These are phyloP conservation scores for Tricholoma hemisulphureum DNA, from an alignment of 768 basidiomycete genomes.

Conservation along the genomic window DNA sequence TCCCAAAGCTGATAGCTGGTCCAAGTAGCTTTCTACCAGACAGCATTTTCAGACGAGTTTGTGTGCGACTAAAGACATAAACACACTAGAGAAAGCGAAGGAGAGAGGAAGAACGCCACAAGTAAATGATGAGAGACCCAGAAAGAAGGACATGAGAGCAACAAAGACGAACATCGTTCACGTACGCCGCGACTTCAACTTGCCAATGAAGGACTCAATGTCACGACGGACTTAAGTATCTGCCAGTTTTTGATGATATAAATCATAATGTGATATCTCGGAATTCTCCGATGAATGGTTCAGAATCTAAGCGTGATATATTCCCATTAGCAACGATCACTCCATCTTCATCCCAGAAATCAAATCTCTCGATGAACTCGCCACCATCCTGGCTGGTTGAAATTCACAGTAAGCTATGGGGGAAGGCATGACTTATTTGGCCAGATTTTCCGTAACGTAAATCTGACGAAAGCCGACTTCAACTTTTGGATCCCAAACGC, in stretches of 20 bases:
- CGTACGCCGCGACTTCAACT: background rate
- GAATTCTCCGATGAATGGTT: too few species aligned
- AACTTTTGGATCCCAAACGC: too few species aligned
- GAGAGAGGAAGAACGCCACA: conserved; percentile 76
- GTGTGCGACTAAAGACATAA: conserved; percentile 12
- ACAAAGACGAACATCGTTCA: conserved; percentile 39
- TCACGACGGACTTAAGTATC: too few species aligned
- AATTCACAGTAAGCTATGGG: background rate
- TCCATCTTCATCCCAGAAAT: too few species aligned
- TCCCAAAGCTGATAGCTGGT: conserved; percentile 55
- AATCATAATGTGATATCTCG: too few species aligned
- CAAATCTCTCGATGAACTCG: background rate
- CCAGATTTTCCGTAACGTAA: background rate
- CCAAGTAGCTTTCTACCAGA: conserved; percentile 35
- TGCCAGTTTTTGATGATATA: too few species aligned
- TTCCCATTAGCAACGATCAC: too few species aligned
- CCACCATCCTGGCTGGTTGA: background rate
- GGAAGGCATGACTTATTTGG: background rate
- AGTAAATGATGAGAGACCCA: conserved; percentile 64
- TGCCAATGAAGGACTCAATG: too few species aligned
- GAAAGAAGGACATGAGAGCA: conserved; percentile 54
- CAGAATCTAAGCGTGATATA: too few species aligned
- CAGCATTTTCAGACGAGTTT: conserved; percentile 1
- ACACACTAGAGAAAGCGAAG: conserved; percentile 68
- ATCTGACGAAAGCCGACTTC: too few species aligned